phyloP scores from a whole-genome alignment of 148 eudicot genomes.

The Camellia sinensis region DNA sequence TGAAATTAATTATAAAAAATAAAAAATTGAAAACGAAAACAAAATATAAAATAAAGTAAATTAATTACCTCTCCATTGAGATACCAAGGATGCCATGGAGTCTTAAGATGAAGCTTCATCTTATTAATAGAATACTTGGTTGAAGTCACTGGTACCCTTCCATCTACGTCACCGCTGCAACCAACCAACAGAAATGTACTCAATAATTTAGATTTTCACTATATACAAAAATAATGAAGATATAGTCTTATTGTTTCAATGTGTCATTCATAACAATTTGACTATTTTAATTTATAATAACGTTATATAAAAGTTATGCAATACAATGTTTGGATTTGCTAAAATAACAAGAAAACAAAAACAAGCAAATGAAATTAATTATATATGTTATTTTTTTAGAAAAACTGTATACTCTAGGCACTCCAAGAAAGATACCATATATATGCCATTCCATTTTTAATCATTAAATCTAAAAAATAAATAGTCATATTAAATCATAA shows the following conservation, averaged over 20 bases:
- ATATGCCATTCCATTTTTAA: too few relatives aligned
- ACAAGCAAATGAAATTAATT: too few relatives aligned
- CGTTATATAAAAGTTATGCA: background rate
- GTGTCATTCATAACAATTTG: too few relatives aligned
- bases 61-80: slow-evolving; percentile 42
- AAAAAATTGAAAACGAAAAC: background rate
- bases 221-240: too few relatives aligned
- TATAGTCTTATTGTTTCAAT: too few relatives aligned
- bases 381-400: too few relatives aligned
- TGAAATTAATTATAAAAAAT: background rate
- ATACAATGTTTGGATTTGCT: background rate
- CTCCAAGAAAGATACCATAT: too few relatives aligned
- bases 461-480: too few relatives aligned
- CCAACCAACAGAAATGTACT: background rate
- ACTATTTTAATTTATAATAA: too few relatives aligned
- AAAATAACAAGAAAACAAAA: too few relatives aligned
- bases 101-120: slow-evolving; percentile 46
- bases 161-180: slow-evolving; percentile 70
- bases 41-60: background rate
- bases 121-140: slow-evolving; percentile 44
- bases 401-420: too few relatives aligned
- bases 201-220: background rate
- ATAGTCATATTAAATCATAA: too few relatives aligned
- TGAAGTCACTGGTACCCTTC: slow-evolving; percentile 71
- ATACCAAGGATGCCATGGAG: slow-evolving; percentile 71